Evolutionary conservation across 108 stramenopile species (phyloP).

Genomic region (Nitzschia sp.): DNA sequence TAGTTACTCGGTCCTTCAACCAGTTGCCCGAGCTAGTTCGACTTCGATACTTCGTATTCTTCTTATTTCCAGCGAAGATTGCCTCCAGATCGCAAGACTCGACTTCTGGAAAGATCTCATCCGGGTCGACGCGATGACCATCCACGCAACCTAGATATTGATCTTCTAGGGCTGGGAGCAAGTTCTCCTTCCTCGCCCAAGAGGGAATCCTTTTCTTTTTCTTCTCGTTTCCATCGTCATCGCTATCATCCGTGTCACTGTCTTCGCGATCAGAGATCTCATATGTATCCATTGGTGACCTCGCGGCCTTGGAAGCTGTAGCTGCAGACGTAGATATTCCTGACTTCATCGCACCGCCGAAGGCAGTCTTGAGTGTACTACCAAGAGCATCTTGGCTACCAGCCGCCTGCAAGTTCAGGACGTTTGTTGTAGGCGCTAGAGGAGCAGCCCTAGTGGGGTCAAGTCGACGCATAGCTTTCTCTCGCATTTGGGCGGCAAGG

Average conservation of each 20-base stretch:
- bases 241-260: slow-evolving; percentile 69
- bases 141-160: slow-evolving; percentile 54
- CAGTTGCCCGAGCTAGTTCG: slow-evolving; percentile 88
- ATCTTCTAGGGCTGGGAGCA: slow-evolving; percentile 66
- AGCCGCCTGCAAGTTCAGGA: slow-evolving; percentile 1
- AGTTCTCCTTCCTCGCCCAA: slow-evolving; percentile 70
- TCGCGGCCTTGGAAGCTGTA: slow-evolving; percentile 9
- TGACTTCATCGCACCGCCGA: slow-evolving; percentile 25
- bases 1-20: slow-evolving; percentile 78
- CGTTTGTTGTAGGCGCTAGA: background rate
- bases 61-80: slow-evolving; percentile 79
- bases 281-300: slow-evolving; percentile 78
- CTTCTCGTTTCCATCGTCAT: slow-evolving; percentile 57
- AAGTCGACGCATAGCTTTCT: slow-evolving; percentile 56
- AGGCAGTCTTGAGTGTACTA: slow-evolving; percentile 14
- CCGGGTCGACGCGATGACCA: slow-evolving; percentile 69
- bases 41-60: slow-evolving; percentile 59
- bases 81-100: slow-evolving; percentile 84
- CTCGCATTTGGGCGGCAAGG: slow-evolving; percentile 69
- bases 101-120: slow-evolving; percentile 88
- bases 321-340: slow-evolving; percentile 1
- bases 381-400: slow-evolving; percentile 22
- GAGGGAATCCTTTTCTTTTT: slow-evolving; percentile 68
- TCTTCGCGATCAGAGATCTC: slow-evolving; percentile 85
- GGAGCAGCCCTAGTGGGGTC: slow-evolving; percentile 16